Evolutionary conservation across 371 early-diverging fungal genomes (phyloP), one percentile per base, ranked within the genome.

Genomic region (Dichotomocladium elegans): DNA sequence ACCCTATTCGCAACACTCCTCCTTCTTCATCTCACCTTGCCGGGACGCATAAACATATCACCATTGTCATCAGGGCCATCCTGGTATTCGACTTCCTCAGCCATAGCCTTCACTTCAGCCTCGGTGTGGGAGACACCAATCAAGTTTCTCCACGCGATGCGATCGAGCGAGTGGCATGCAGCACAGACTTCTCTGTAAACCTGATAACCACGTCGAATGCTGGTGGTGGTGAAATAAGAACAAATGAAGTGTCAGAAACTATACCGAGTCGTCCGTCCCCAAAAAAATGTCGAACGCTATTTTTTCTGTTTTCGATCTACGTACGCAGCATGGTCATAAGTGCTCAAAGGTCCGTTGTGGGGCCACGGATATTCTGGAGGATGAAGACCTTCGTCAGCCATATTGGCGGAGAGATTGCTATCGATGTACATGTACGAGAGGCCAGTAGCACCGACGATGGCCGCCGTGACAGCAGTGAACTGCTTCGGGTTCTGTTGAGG

Each of bases 111-210:
- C 48, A 82, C 95, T 77, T 98, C 97, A 28, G 80, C 93, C 55
- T 90, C 90, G 43, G 94, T 85, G 82, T 95, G 96, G 29, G 91
- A 82, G 7, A 96, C 95, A 44, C 83, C 93, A 25, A 97, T 86
- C 67, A 97, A 77, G 83, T 95, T 94, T 72, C 98, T 91, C 88
- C 87, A 97, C 63, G 92, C 83, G 57, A 97, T 83, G 55, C 89
- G 89, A 48, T 96, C 89, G 59, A 96, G 83, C 27, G 96, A 95
- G 79, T 98, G 98, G 81, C 98, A 98, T 40, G 94, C 91, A 47
- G 98, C 81, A 76, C 98, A 98, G 49, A 98, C 92, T 68, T 97
- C 98, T 79, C 90, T 91, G 85, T 96, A 98, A 26, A 98, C 98
- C 70, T 95, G 98, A 81, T 92, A 98, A 57, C 98, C 98, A 78